A percentile compares a stretch with the other conserved stretches of the same genome.
Conservation (phyloP, 2,329 filamentous ascomycete genomes). For the Cordyceps cicadae region DNA sequence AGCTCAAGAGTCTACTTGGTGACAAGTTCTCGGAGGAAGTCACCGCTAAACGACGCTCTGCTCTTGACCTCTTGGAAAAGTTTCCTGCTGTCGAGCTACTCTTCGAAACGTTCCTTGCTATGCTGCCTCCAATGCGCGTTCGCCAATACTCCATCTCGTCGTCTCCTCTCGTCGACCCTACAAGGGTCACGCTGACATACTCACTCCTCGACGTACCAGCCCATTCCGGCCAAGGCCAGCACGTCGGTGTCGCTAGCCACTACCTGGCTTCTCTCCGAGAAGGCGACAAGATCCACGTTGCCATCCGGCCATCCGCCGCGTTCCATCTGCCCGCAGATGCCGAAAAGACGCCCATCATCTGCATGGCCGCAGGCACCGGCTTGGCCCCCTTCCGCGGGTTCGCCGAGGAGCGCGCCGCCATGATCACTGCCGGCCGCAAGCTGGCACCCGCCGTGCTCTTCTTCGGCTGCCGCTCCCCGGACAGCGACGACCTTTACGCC, state of each 20-base stretch:
- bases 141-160: conserved; percentile 77
- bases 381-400: conserved; percentile 57
- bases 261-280: conserved; percentile 45
- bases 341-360: conserved; percentile 41
- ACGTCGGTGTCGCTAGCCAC: conserved; percentile 52
- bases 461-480: conserved; percentile 36
- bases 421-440: conserved; percentile 39
- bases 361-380: conserved; percentile 45
- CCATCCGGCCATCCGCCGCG: conserved; percentile 35
- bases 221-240: conserved; percentile 38
- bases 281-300: conserved; percentile 40
- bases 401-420: conserved; percentile 50
- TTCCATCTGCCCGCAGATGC: conserved; percentile 42
- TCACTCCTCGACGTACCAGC: conserved; percentile 53
- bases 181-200: conserved; percentile 58
- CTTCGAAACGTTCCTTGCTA: conserved; percentile 58
- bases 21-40: conserved; percentile 41
- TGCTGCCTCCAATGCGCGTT: conserved; percentile 69
- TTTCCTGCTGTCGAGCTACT: conserved; percentile 52
- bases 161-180: conserved; percentile 53
- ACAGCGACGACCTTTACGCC: conserved; percentile 49
- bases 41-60: conserved; percentile 48
- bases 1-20: conserved; percentile 39
- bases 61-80: conserved; percentile 62
- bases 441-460: conserved; percentile 50